Evolutionary conservation across 805 yeast genomes (phyloP).

Genomic region (Saccharomyces mikatae): DNA sequence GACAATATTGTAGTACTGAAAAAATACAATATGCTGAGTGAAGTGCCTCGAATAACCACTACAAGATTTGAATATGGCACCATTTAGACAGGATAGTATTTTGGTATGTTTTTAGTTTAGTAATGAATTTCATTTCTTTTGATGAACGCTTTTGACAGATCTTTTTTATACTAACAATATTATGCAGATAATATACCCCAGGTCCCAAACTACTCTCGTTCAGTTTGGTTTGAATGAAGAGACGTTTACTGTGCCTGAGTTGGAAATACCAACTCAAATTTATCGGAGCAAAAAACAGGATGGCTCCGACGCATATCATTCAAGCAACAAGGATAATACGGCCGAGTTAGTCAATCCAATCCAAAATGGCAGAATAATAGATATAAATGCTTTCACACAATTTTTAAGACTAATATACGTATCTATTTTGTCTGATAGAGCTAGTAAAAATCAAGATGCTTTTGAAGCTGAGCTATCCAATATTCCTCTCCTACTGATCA

Average conservation of each 20-base stretch:
- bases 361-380: constrained; percentile 50
- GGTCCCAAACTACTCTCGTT: constrained; percentile 65
- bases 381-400: constrained; percentile 64
- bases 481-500: constrained; percentile 62
- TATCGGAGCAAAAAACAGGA: constrained; percentile 36
- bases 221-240: constrained; percentile 69
- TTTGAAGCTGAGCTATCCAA: constrained; percentile 31
- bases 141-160: background rate
- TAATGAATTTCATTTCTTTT: background rate
- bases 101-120: constrained; percentile 11
- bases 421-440: constrained; percentile 34
- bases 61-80: constrained; percentile 17
- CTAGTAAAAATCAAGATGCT: constrained; percentile 19
- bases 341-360: constrained; percentile 54
- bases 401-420: constrained; percentile 41
- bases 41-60: background rate
- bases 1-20: background rate
- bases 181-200: constrained; percentile 58
- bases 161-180: constrained; percentile 9
- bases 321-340: constrained; percentile 20
- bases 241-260: constrained; percentile 60
- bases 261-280: constrained; percentile 70
- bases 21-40: background rate
- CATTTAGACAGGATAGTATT: constrained; percentile 27
- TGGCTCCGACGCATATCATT: constrained; percentile 28